Evolutionary conservation across 495 filamentous ascomycete genomes (phyloP).

Genomic region (Bryoglossum gracile): DNA sequence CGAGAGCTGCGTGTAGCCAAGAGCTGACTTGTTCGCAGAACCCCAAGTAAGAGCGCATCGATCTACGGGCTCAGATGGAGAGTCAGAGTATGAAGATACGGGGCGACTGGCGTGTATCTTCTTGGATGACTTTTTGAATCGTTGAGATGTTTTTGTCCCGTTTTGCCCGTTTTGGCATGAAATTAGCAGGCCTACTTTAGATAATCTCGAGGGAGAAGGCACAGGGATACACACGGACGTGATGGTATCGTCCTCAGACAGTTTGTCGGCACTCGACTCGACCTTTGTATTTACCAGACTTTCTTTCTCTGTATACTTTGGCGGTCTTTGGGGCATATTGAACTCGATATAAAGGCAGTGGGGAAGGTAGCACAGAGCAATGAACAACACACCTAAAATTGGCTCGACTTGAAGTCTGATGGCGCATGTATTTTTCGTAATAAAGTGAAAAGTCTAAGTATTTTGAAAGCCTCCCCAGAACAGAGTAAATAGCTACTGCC

Average conservation of each 20-base stretch:
- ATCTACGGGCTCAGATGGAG: background rate
- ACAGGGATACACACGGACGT: background rate
- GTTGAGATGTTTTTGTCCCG: slow-evolving; percentile 5
- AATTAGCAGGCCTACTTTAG: background rate
- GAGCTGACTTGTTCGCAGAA: slow-evolving; percentile 14
- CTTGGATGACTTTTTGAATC: slow-evolving; percentile 22
- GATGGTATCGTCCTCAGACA: background rate
- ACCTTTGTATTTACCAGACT: slow-evolving; percentile 7
- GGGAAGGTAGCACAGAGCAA: too few relatives aligned
- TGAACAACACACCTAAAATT: too few relatives aligned
- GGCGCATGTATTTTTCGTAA: too few relatives aligned
- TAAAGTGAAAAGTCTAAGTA: too few relatives aligned
- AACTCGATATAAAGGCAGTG: too few relatives aligned
- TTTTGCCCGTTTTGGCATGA: background rate
- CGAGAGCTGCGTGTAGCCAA: background rate
- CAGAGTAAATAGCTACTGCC: too few relatives aligned
- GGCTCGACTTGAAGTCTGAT: too few relatives aligned
- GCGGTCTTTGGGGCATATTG: too few relatives aligned
- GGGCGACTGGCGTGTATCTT: slow-evolving; percentile 22
- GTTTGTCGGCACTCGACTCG: too few relatives aligned
- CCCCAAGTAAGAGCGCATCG: slow-evolving; percentile 13
- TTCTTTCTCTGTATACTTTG: slow-evolving; percentile 35
- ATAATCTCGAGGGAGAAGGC: background rate
- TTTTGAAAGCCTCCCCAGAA: too few relatives aligned
- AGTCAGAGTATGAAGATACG: slow-evolving; percentile 12